A percentile compares a stretch with the other conserved stretches of the same genome.
phyloP scores from a whole-genome alignment of 192 early-diverging fungal genomes.

The Coemansia sp. region DNA sequence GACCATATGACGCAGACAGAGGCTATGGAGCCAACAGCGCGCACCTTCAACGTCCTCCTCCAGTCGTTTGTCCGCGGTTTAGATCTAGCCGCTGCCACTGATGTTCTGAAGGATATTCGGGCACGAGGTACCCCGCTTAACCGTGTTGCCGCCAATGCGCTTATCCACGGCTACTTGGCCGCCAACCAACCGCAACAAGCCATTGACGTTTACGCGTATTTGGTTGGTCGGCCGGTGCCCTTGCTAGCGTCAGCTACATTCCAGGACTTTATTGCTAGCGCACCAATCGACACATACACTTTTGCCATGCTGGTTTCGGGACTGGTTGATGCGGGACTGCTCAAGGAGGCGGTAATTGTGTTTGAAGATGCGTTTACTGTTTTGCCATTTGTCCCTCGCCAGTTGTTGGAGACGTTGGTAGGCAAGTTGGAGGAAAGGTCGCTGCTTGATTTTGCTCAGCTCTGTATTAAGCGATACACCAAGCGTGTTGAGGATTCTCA shows the following conservation, averaged over 20 bases:
- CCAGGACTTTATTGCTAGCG: conserved; percentile 13
- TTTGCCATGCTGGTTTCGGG: conserved; percentile 26
- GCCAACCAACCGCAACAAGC: conserved; percentile 12
- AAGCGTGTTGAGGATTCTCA: conserved; percentile 33
- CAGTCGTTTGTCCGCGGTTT: conserved; percentile 27
- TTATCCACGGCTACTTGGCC: conserved; percentile 24
- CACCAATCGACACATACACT: conserved; percentile 20
- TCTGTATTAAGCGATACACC: conserved; percentile 26
- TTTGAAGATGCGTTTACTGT: conserved; percentile 49
- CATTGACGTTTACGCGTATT: conserved; percentile 24
- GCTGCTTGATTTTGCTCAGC: conserved; percentile 21
- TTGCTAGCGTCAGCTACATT: conserved; percentile 9
- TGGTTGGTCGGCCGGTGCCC: conserved; percentile 36
- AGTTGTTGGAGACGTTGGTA: conserved; percentile 32
- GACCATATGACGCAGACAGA: conserved; percentile 20
- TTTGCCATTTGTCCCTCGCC: conserved; percentile 25
- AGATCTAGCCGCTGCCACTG: conserved; percentile 6
- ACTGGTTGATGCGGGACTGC: conserved; percentile 11
- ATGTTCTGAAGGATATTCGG: conserved; percentile 16
- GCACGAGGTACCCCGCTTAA: conserved; percentile 9
- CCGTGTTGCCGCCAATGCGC: conserved; percentile 19
- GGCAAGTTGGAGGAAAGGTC: conserved; percentile 18
- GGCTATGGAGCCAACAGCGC: conserved; percentile 26
- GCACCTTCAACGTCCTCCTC: conserved; percentile 31
- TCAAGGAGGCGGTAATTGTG: conserved; percentile 31